phyloP scores from a whole-genome alignment of 768 basidiomycete species.

The Boletus reticulatus region DNA sequence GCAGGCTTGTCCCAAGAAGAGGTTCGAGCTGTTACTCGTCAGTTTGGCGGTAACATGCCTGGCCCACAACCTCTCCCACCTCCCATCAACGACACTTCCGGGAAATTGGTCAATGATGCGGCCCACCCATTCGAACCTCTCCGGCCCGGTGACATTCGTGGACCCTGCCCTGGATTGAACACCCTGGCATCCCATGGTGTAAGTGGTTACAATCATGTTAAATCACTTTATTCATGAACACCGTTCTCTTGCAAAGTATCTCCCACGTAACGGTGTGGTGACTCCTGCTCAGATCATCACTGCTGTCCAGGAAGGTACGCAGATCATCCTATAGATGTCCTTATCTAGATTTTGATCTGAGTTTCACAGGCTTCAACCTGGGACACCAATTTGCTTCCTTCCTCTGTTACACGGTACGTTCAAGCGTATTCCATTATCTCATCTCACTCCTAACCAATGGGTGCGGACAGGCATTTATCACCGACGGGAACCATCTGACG shows the following conservation, averaged over 20 bases:
- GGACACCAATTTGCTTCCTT: constrained; percentile 15
- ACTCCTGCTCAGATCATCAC: constrained; percentile 22
- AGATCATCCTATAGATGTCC: too few relatives aligned
- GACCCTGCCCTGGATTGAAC: constrained; percentile 21
- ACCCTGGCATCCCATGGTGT: constrained; percentile 24
- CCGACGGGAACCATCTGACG: constrained; percentile 25
- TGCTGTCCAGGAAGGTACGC: constrained; percentile 18
- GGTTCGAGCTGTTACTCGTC: constrained; percentile 5
- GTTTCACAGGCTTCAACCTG: constrained; percentile 20
- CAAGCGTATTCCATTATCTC: not conserved
- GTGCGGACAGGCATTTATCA: constrained; percentile 5
- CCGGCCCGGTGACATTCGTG: constrained; percentile 17
- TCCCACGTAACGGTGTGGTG: constrained; percentile 12
- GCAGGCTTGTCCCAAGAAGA: constrained; percentile 15
- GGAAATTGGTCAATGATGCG: constrained; percentile 9
- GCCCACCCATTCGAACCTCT: constrained; percentile 9
- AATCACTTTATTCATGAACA: not conserved
- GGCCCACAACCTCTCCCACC: constrained; percentile 13
- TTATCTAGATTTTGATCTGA: not conserved
- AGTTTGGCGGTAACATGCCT: constrained; percentile 9
- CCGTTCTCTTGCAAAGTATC: constrained; percentile 6
- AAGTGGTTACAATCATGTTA: not conserved
- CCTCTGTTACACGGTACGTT: constrained; percentile 14
- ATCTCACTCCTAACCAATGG: not conserved
- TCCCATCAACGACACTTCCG: constrained; percentile 19